Evolutionary conservation across 495 filamentous ascomycete species (phyloP), one percentile per base, ranked within the genome.

Genomic region (Lasiosphaeria hispida): DNA sequence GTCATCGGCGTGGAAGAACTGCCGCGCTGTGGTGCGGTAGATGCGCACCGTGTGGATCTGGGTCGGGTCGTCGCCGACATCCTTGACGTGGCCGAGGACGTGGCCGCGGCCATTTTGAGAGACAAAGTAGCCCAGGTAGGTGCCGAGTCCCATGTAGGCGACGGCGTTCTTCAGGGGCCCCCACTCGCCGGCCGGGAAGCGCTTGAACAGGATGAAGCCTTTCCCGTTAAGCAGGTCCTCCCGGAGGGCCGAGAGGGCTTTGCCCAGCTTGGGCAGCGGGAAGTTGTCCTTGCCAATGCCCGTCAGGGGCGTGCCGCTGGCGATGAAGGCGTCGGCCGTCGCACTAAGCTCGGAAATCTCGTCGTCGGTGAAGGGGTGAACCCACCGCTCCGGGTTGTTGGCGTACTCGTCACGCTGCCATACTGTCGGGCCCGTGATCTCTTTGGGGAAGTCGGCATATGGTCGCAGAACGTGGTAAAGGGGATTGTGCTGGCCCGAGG

Each of bases 81-180:
- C 89, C 72, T 96, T 91, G 67, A 96, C 91, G 69, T 96, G 91
- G 2, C 91, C 91, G 9, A 96, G 78, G 11, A 96, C 88, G 70
- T 96, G 91, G n/a, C 91, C 91, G 42, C 83, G 83, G 7, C 85
- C 83, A 74, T 96, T 96, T 66, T 96, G 91, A 39, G 84, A 88
- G 38, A 92, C 80, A 55, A 92, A 90, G 72, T 95, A 91, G 37
- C 91, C 91, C 4, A 96, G 78, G 64, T 93, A 84, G 2, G 88
- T 87, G n/a, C 91, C 90, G 1, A 96, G 76, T 35, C 91, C 91
- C 87, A 96, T 91, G 73, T 95, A 96, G 17, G 89, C 91, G 30
- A 88, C 84, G 18, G 91, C 91, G 10, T 84, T 88, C 73, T 94
- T 96, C 59, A 83, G 79, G 51, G 83, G 79, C n/a, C 86, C 82